These are phyloP conservation scores for Tetracladium setigerum DNA, from an alignment of 495 filamentous ascomycete genomes.

Conservation along the genomic window DNA sequence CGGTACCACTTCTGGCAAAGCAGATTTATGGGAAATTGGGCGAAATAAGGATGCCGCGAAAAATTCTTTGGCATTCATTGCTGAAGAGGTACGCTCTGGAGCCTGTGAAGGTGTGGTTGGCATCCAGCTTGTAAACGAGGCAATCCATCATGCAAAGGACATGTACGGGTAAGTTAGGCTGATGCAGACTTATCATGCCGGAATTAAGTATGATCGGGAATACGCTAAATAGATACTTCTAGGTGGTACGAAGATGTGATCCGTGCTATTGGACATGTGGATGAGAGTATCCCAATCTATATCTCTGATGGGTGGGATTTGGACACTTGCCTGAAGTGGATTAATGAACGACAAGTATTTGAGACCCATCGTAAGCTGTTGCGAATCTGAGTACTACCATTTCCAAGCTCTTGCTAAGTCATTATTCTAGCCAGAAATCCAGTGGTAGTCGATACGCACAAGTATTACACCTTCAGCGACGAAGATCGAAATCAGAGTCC, in stretches of 20 bases:
- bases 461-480: slow-evolving; percentile 45
- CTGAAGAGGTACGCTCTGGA: slow-evolving; percentile 26
- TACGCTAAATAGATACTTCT: too few species aligned
- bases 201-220: too few species aligned
- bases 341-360: slow-evolving; percentile 11
- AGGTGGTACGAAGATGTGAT: slow-evolving; percentile 44
- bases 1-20: slow-evolving; percentile 36
- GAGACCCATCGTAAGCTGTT: neutral
- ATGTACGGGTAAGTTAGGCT: slow-evolving; percentile 28
- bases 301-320: slow-evolving; percentile 49
- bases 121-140: slow-evolving; percentile 46
- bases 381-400: slow-evolving; percentile 12
- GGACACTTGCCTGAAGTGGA: slow-evolving; percentile 29
- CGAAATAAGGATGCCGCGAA: slow-evolving; percentile 28
- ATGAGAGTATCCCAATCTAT: slow-evolving; percentile 41
- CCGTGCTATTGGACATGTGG: slow-evolving; percentile 30
- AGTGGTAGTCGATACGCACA: slow-evolving; percentile 47
- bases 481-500: slow-evolving; percentile 35
- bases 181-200: too few species aligned
- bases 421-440: slow-evolving; percentile 24
- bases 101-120: slow-evolving; percentile 38
- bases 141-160: slow-evolving; percentile 32
- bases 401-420: slow-evolving; percentile 10
- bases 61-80: slow-evolving; percentile 35
- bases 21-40: slow-evolving; percentile 34